These are phyloP conservation scores for Penicillium sclerotigenum DNA, from an alignment of 2,329 filamentous ascomycete species.

Conservation along the genomic window DNA sequence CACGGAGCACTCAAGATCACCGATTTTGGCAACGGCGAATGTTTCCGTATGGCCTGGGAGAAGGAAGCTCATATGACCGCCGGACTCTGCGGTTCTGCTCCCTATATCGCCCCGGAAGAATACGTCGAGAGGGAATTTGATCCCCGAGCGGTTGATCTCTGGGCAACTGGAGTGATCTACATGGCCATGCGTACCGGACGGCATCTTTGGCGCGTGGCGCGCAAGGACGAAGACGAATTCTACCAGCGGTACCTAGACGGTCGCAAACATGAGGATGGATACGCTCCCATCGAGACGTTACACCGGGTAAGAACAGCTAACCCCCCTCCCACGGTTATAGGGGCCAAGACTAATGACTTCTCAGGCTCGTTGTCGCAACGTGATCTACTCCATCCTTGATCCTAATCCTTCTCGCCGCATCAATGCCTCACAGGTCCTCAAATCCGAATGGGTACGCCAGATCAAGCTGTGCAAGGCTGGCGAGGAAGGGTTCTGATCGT, in stretches of 20 bases:
- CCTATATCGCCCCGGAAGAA: constrained; percentile 96
- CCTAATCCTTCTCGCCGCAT: constrained; percentile 90
- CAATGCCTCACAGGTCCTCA: constrained; percentile 92
- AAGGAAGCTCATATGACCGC: constrained; percentile 98
- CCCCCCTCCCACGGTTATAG: not conserved
- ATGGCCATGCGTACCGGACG: constrained; percentile 98
- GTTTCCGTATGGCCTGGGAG: constrained; percentile 99
- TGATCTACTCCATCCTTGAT: constrained; percentile 97
- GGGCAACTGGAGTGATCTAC: constrained; percentile 98
- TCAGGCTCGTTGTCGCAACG: constrained; percentile 93
- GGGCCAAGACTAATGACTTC: constrained; percentile 16
- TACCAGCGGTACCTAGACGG: constrained; percentile 93
- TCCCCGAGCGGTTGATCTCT: constrained; percentile 93
- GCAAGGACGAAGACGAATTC: constrained; percentile 96
- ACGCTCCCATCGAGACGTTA: constrained; percentile 91
- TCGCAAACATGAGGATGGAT: constrained; percentile 89
- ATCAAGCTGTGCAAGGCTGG: constrained; percentile 96
- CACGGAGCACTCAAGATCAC: constrained; percentile 95
- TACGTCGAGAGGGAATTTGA: constrained; percentile 96
- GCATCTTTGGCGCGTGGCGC: constrained; percentile 94
- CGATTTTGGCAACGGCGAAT: constrained; percentile 97
- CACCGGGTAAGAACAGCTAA: constrained; percentile 69
- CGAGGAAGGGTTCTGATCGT: constrained; percentile 76
- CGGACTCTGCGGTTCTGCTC: constrained; percentile 90
- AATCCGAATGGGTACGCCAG: constrained; percentile 97